Evolutionary conservation across 1,284 basidiomycete genomes (phyloP), one percentile per base, ranked within the genome.

Genomic region (Ganoderma meredithae): DNA sequence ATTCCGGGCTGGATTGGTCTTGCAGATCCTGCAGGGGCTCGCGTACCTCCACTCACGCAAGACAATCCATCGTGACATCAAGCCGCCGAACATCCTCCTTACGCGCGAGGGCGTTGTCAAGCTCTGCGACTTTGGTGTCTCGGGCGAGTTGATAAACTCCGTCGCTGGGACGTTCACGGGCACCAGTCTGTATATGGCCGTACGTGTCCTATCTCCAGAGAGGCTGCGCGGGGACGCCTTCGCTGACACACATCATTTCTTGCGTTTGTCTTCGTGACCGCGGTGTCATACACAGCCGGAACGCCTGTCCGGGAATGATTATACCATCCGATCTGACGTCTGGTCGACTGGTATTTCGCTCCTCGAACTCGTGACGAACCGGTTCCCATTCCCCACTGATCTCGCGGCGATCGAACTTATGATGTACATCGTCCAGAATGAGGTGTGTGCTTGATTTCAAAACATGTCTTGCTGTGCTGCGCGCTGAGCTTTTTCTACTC

Each of bases 21-120:
- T 58, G 49, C 78, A 96, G 92, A 88, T 98, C 62, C 82, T 99
- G 52, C 91, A 94, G 79, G 98, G 98, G 9, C 88, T 99, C 55
- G 90, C 91, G 41, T 99, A 99, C 81, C 87, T 99, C 47, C 96
- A 99, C 81, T 87, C 91, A 64, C 90, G 90, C 78, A 92, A 90
- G 79, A 97, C 97, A 66, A 98, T 99, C 73, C 98, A 99, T 80
- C 87, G 98, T 69, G 97, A 99, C 80, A 98, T 99, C 83, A 99
- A 99, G 78, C 97, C 97, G 12, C 95, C 95, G 36, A 99, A 99
- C 80, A 92, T 99, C 71, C 88, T 99, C 60, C 84, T 99, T 59
- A 95, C 96, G 1, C 85, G 88, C 44, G 85, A 93, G 73, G 97
- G 97, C 31, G 83, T 95, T 56, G 92, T 99, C 78, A 98, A 97